Evolutionary conservation across 2,329 filamentous ascomycete species (phyloP).

Genomic region (Neofusicoccum cordaticola): DNA sequence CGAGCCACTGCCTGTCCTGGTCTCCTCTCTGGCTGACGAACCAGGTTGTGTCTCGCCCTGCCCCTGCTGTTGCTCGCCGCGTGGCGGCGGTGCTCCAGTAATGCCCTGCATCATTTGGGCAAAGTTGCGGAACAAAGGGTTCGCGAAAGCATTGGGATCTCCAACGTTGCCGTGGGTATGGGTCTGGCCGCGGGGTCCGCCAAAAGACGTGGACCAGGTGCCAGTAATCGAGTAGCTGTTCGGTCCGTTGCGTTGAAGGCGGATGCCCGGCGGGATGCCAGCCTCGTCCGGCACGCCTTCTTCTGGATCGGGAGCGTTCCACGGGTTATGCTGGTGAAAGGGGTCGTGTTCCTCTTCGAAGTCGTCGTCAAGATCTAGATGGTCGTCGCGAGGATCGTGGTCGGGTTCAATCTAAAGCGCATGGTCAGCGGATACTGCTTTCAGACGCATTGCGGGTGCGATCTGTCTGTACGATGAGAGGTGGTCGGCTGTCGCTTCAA

Average conservation of each 20-base stretch:
- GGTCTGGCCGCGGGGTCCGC: constrained; percentile 27
- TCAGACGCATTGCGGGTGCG: not conserved
- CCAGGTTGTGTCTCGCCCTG: constrained; percentile 22
- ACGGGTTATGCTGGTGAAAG: constrained; percentile 46
- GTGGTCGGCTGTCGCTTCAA: not conserved
- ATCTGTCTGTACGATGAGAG: not conserved
- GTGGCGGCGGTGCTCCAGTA: constrained; percentile 22
- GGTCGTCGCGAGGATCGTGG: constrained; percentile 60
- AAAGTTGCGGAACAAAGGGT: constrained; percentile 40
- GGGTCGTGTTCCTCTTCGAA: constrained; percentile 32
- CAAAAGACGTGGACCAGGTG: constrained; percentile 24
- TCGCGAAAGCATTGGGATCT: constrained; percentile 21
- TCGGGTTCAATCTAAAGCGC: constrained; percentile 38
- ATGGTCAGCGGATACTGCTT: constrained; percentile 22
- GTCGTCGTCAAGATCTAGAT: constrained; percentile 28
- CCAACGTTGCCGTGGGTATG: constrained; percentile 14
- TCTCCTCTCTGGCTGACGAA: constrained; percentile 15
- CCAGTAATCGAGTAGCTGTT: constrained; percentile 34
- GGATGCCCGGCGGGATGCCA: constrained; percentile 32
- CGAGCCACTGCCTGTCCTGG: constrained; percentile 18
- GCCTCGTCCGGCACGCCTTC: constrained; percentile 34
- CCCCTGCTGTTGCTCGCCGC: constrained; percentile 20
- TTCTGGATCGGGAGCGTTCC: constrained; percentile 49
- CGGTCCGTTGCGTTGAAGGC: constrained; percentile 37
- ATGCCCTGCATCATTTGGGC: constrained; percentile 48